Evolutionary conservation across 352 stramenopile genomes (phyloP), one percentile per base, ranked within the genome.

Genomic region (Globisporangium carolinianum): DNA sequence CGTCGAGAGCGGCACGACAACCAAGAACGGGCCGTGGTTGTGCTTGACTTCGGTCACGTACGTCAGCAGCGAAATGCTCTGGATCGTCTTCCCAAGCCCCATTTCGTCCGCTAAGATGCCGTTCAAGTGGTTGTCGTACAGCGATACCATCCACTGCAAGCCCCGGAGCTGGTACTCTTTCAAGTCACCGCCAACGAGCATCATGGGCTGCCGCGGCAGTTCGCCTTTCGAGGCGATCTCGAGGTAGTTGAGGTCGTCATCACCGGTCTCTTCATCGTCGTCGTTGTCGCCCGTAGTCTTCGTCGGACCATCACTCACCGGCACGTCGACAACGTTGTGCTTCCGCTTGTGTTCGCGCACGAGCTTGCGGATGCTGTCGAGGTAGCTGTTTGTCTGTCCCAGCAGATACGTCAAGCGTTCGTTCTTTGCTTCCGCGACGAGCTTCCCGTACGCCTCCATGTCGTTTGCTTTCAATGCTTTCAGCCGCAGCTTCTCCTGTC

Each of bases 101-200:
- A 98, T 98, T 68, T 98, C 96, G 79, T 99, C 97, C 0, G 97
- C 97, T 43, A 99, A 69, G 62, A 99, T 99, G 36, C 97, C 97
- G 74, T 99, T 99, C 50, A 99, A 72, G 50, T 97, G 94, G 65
- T 98, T 98, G 64, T 99, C 87, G 53, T 98, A 97, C 36, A 99
- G 79, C 39, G 97, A 95, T 47, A 99, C 97, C 95, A 99, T 98
- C 97, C 97, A 99, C 72, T 99, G 98, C 47, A 99, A 72, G 17
- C 97, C 97, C 57, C 98, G 95, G 48, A 99, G 58, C 73, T 99
- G 97, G 67, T 99, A 99, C 53, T 97, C 85, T 58, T 98, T 98
- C 57, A 99, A 67, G 51, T 92, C 87, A 5, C 97, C 97, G 66
- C 95, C 95, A 51, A 98, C 94, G 35, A 99, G 97, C 82, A 96